Percentiles rank a stretch among this genome's conserved stretches.
Conservation (phyloP, 371 early-diverging fungal species). For the Phascolomyces articulosus region DNA sequence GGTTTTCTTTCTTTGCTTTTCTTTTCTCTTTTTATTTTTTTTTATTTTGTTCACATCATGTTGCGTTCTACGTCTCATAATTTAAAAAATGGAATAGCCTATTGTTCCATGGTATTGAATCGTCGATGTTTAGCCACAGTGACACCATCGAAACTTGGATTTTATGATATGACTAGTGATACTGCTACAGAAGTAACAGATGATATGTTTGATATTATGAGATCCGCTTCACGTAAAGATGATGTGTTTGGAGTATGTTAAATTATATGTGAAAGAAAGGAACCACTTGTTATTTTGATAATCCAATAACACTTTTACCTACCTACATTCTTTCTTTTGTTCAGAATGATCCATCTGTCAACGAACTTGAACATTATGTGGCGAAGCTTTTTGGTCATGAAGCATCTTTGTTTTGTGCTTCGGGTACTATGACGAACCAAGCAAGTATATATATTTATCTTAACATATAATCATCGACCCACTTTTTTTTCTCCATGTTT, state of each 20-base stretch:
- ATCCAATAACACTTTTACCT: too few species aligned
- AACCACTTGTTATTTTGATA: too few species aligned
- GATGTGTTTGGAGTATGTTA: constrained; percentile 75
- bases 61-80: neutral
- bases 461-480: neutral
- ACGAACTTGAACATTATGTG: constrained; percentile 68
- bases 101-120: too few species aligned
- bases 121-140: neutral
- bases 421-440: constrained; percentile 33
- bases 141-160: neutral
- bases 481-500: too few species aligned
- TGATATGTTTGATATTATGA: constrained; percentile 83
- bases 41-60: neutral
- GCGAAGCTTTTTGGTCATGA: constrained; percentile 80
- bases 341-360: constrained; percentile 34
- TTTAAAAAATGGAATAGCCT: too few species aligned
- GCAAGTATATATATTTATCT: neutral
- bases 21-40: neutral
- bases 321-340: too few species aligned
- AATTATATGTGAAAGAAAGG: too few species aligned
- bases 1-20: neutral
- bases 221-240: constrained; percentile 71
- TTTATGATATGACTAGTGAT: constrained; percentile 61
- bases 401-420: constrained; percentile 79
- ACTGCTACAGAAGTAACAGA: constrained; percentile 81